These are phyloP conservation scores for Trichoderma guizhouense DNA, from an alignment of 2,329 filamentous ascomycete genomes.

Conservation along the genomic window DNA sequence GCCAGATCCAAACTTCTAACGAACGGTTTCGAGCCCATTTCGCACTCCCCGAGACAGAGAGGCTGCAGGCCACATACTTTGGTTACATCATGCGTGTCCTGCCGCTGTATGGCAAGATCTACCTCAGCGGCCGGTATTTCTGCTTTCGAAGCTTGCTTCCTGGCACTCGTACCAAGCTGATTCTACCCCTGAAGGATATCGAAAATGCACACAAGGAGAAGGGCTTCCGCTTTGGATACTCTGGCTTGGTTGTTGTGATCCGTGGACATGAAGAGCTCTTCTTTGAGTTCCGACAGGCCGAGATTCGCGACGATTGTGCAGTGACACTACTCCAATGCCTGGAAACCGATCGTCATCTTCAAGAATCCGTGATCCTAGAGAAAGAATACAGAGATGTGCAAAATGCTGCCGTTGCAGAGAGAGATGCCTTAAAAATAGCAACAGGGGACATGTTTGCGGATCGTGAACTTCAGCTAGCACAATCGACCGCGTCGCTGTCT, in stretches of 20 bases:
- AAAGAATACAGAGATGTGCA: conserved; percentile 68
- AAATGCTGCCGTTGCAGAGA: conserved; percentile 74
- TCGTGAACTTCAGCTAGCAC: conserved; percentile 50
- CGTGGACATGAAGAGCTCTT: conserved; percentile 93
- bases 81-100: conserved; percentile 87
- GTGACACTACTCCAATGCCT: conserved; percentile 75
- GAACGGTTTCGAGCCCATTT: conserved; percentile 90
- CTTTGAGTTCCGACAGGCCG: conserved; percentile 81
- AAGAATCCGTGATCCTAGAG: conserved; percentile 65
- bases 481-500: conserved; percentile 41
- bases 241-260: conserved; percentile 88
- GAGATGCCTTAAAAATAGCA: conserved; percentile 75
- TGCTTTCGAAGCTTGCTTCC: conserved; percentile 91
- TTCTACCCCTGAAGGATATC: conserved; percentile 84
- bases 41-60: conserved; percentile 78
- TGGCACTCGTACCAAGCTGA: conserved; percentile 86
- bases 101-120: conserved; percentile 93
- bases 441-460: conserved; percentile 52
- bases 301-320: conserved; percentile 82
- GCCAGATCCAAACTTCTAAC: conserved; percentile 62
- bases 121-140: conserved; percentile 81
- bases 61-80: conserved; percentile 84
- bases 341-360: conserved; percentile 67
- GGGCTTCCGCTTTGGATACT: conserved; percentile 87
- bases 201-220: conserved; percentile 94